Evolutionary conservation across 2,329 filamentous ascomycete species (phyloP), one percentile per base, ranked within the genome.

Genomic region (Microsporum audouinii): DNA sequence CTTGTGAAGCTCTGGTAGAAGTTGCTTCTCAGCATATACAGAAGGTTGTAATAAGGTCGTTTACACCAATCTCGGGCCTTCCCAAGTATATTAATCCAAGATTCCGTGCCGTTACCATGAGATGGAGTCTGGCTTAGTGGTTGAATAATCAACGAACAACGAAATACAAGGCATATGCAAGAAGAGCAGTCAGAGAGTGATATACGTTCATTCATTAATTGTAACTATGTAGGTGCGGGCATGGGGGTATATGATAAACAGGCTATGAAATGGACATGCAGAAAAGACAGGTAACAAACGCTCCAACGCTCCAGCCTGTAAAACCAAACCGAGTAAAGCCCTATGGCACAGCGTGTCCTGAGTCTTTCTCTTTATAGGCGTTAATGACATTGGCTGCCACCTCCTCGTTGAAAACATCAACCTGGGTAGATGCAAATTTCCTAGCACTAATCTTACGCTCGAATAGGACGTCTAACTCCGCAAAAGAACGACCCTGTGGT

Each of bases 401-500:
- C 23, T 66, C 60, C 59, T 63, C 63, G 31, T 56, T 62, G 51
- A 66, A 66, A 10, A 65, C 65, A 59, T 66, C 57, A 27, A 66
- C 59, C 33, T 63, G 56, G 1, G 64, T 65, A 3, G 55, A 53
- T 8, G 61, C 59, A 71, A 94, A 95, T 68, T 90, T 87, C 67
- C 89, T 79, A 5, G 89, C 88, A 65, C 81, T 80, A 27, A 92
- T 77, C 0, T 81, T 78, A 63, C 83, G 80, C 76, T 95, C 88
- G 68, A 96, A 96, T 57, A 96, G 78, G 57, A 95, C 69, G 71
- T 96, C 90, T 61, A 96, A 77, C 74, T 96, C 91, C 5, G 89
- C 91, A 69, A 92, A 96, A 0, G 88, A 88, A 47, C 90, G 84
- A 7, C 88, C 91, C 2, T 78, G 78, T 0, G 91, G 89, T 71